These are phyloP conservation scores for Falciphora oryzae DNA, from an alignment of 2,329 filamentous ascomycete genomes.

Conservation along the genomic window DNA sequence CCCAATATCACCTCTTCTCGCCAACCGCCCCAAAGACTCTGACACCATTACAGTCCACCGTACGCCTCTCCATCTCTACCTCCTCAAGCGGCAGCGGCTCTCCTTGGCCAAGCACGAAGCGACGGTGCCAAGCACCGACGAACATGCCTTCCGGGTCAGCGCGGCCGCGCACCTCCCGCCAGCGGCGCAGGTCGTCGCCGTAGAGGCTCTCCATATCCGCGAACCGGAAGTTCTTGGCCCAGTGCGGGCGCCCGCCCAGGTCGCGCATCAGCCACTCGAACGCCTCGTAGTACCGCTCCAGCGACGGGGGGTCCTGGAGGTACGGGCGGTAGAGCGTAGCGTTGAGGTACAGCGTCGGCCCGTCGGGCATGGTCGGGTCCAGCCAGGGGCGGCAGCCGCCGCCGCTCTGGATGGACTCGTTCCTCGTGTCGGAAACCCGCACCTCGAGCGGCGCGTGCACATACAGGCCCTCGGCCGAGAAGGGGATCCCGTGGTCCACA, in stretches of 20 bases:
- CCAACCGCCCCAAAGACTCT: constrained; percentile 11
- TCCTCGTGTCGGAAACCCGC: constrained; percentile 59
- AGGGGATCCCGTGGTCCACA: constrained; percentile 61
- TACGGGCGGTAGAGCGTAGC: constrained; percentile 75
- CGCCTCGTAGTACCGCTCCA: constrained; percentile 65
- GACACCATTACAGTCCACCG: constrained; percentile 16
- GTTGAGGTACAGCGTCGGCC: constrained; percentile 71
- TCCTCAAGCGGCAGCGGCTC: constrained; percentile 23
- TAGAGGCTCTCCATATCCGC: constrained; percentile 56
- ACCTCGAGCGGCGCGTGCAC: constrained; percentile 78
- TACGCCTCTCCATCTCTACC: constrained; percentile 17
- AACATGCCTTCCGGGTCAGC: constrained; percentile 74
- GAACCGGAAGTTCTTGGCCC: constrained; percentile 73
- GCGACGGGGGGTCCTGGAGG: constrained; percentile 62
- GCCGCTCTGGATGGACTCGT: constrained; percentile 24
- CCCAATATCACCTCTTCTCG: constrained; percentile 8
- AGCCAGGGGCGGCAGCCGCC: constrained; percentile 31
- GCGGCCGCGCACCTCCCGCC: constrained; percentile 56
- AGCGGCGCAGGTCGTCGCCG: constrained; percentile 53
- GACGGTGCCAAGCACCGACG: constrained; percentile 82
- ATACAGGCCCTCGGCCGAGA: constrained; percentile 60
- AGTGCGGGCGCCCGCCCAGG: constrained; percentile 68
- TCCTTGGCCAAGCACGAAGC: constrained; percentile 48
- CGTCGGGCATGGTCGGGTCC: constrained; percentile 56
- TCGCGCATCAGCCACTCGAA: constrained; percentile 81